These are phyloP conservation scores for Boletus rubescentipes DNA, from an alignment of 768 basidiomycete genomes.

Conservation along the genomic window DNA sequence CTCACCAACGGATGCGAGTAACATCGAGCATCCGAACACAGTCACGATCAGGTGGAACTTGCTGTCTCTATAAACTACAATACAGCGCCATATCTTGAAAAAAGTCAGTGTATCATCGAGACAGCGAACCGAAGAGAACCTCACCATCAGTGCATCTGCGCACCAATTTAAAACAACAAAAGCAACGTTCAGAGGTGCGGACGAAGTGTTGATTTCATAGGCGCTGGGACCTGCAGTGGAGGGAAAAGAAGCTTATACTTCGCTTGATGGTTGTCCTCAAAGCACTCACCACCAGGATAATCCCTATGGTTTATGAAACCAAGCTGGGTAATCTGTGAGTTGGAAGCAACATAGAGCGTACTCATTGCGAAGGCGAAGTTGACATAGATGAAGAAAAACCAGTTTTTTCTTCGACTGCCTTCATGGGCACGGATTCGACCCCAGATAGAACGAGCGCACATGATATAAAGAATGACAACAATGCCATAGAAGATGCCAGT, in stretches of 20 bases:
- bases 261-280: background rate
- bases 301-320: conserved; percentile 32
- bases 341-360: conserved; percentile 27
- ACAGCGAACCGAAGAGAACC: background rate
- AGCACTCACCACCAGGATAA: conserved; percentile 30
- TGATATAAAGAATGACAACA: conserved; percentile 24
- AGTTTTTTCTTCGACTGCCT: conserved; percentile 13
- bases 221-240: conserved; percentile 22
- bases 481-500: conserved; percentile 29
- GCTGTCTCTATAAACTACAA: conserved; percentile 33
- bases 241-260: no score
- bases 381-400: conserved; percentile 32
- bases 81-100: conserved; percentile 32
- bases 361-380: conserved; percentile 27
- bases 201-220: conserved; percentile 26
- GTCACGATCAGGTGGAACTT: conserved; percentile 16
- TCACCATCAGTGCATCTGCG: conserved; percentile 32
- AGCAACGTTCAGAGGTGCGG: conserved; percentile 27
- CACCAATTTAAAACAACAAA: conserved; percentile 34
- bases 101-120: background rate
- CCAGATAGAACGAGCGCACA: conserved; percentile 32
- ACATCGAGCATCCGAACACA: conserved; percentile 17
- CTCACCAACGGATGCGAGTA: conserved; percentile 28
- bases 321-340: conserved; percentile 27
- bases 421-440: conserved; percentile 13